These are phyloP conservation scores for Phytophthora multivora DNA, from an alignment of 352 stramenopile genomes.

Conservation along the genomic window DNA sequence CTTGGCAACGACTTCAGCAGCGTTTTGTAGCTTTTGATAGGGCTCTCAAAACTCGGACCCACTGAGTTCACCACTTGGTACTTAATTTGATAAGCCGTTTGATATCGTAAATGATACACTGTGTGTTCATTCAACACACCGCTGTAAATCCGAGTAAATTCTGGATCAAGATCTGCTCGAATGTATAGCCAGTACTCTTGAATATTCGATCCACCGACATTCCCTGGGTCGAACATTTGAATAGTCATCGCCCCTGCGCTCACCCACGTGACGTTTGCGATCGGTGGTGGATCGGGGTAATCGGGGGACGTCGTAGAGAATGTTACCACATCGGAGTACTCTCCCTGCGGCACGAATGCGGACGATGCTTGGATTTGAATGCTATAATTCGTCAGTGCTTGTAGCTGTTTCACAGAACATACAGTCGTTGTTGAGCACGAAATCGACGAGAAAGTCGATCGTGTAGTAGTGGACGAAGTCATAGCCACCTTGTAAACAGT, in stretches of 20 bases:
- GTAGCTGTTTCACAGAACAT: conserved; percentile 46
- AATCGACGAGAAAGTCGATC: conserved; percentile 27
- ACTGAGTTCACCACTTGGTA: conserved; percentile 58
- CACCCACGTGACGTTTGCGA: conserved; percentile 30
- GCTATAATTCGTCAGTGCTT: conserved; percentile 46
- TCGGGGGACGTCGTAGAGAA: conserved; percentile 46
- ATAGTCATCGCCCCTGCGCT: conserved; percentile 63
- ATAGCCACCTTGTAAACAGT: conserved; percentile 44
- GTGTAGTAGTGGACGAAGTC: background rate
- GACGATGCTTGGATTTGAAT: conserved; percentile 46
- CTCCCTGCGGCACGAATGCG: conserved; percentile 30
- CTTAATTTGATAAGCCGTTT: conserved; percentile 47
- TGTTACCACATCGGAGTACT: conserved; percentile 24
- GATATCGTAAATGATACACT: conserved; percentile 39
- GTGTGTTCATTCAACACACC: conserved; percentile 21
- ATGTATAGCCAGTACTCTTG: conserved; percentile 48
- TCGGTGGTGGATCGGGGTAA: conserved; percentile 45
- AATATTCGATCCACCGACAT: conserved; percentile 54
- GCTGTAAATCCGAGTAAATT: conserved; percentile 39
- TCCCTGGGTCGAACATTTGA: conserved; percentile 51
- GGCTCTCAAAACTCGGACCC: conserved; percentile 45
- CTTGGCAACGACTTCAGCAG: conserved; percentile 50
- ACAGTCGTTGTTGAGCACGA: conserved; percentile 35
- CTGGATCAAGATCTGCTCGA: conserved; percentile 19
- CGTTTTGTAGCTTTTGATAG: conserved; percentile 29